Base-by-base conservation (phyloP, 2,329 filamentous ascomycete genomes). In the Sporothrix euskadiensis region DNA sequence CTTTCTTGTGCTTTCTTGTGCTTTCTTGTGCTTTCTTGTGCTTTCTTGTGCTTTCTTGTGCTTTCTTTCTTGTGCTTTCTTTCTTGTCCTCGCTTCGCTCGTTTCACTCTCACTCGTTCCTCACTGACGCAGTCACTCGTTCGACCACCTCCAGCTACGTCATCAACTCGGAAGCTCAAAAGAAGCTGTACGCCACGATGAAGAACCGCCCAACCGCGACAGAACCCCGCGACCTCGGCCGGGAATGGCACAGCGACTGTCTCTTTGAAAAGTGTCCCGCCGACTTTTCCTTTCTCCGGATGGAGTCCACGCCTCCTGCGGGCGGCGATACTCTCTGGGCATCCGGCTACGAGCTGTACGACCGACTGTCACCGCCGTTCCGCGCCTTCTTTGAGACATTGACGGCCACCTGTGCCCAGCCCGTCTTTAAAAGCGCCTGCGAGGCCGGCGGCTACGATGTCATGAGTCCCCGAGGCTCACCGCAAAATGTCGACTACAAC, bases 301-400 rank as follows among this genome's bases (percentile, higher is more conserved):
- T 86, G 73, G 81, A 82, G 0, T 77, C 83, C 76, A 80, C 83
- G 10, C 84, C 84, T 0, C 76, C 78, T 66, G 83, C 81, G 6
- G 84, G 84, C 63, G 83, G 83, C 22, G 85, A 87, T 79, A 91
- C 90, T 0, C 84, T 92, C 7, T 92, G 89, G 89, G 89, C 89
- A 0, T 90, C 88, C 0, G 89, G 88, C 0, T 91, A 91, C 78
- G 89, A 91, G 76, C 80, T 91, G 16, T 92, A 90, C 77, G 89
- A 92, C 77, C 85, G 88, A 30, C 83, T 92, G 73, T 89, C 87
- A 3, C 81, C 83, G 2, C 82, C 87, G 0, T 87, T 74, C 30
- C 69, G 71, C 39, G 19, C 22, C 14, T 90, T 91, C 79, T 83
- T 91, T 41, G 88, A 91, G 71, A 79, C 80, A 0, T 80, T 91